Evolutionary conservation across 495 filamentous ascomycete species (phyloP), one percentile per base, ranked within the genome.

Genomic region (Annulohypoxylon maeteangense): DNA sequence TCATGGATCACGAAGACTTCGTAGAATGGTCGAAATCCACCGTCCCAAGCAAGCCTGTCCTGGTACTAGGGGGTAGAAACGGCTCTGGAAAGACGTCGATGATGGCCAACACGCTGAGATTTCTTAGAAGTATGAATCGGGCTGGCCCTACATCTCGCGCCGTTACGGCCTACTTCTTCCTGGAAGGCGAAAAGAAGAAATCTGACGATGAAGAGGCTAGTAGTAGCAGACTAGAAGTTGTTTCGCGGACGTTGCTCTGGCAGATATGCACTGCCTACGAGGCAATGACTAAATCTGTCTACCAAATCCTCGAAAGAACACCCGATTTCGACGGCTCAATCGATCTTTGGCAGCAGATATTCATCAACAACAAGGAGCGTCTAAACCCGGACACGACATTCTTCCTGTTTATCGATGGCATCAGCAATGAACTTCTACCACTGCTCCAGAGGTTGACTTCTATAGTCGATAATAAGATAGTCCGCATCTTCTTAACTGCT

Each of bases 1-100:
- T 77, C 20, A 70, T 71, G 22, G 55, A 67, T 7, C 70, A 80
- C 16, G 63, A 74, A 5, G 56, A 63, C 23, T 80, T 78, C 58
- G 32, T 63, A 7, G 65, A 75, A 25, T 81, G 80, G 78, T 73
- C 76, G 25, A 72, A 62, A 7, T 70, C 74, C 1, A 54, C 59
- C 0, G 53, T 65, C 4, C 70, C 66, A 8, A 61, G 56, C 25
- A 71, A 75, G 22, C 68, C 71, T 2, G 65, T 79, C 10, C 54
- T 80, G 0, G 74, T 77, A 1, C 67, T 81, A 20, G 74, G 69
- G 18, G 80, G 78, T n/a, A 71, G 65, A 5, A 78, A 76, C 20
- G 78, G 80, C 22, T 73, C 80, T 0, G 80, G 80, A 0, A 81
- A 80, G 65, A 81, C 78, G 51, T 80, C 77, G 12, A 62, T 79